A percentile compares a stretch with the other conserved stretches of the same genome.
These are phyloP conservation scores for Neoboletus magnificus DNA, from an alignment of 768 basidiomycete species.

Conservation along the genomic window DNA sequence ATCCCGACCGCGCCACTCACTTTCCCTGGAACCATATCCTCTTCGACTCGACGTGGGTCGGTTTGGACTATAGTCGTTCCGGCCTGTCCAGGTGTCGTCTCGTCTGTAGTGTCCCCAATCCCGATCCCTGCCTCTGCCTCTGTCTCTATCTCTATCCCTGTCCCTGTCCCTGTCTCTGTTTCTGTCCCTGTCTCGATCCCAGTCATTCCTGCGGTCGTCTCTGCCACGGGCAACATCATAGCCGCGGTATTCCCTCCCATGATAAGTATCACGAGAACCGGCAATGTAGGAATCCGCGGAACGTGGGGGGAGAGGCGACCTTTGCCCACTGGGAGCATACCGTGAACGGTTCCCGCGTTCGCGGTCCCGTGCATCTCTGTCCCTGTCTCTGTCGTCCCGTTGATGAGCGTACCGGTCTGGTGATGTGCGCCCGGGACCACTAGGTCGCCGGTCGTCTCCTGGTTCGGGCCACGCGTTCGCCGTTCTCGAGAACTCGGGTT, in stretches of 20 bases:
- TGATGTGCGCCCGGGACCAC: slow-evolving; percentile 16
- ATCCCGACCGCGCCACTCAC: slow-evolving; percentile 20
- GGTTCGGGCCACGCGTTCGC: slow-evolving; percentile 16
- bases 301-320: slow-evolving; percentile 16
- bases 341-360: slow-evolving; percentile 19
- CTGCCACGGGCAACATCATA: slow-evolving; percentile 19
- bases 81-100: slow-evolving; percentile 15
- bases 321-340: slow-evolving; percentile 11
- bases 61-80: slow-evolving; percentile 17
- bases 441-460: slow-evolving; percentile 22
- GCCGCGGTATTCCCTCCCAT: slow-evolving; percentile 18
- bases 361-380: slow-evolving; percentile 21
- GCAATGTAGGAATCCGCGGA: slow-evolving; percentile 15
- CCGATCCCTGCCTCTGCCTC: slow-evolving; percentile 11
- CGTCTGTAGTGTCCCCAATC: slow-evolving; percentile 21
- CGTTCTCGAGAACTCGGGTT: slow-evolving; percentile 30
- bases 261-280: slow-evolving; percentile 17
- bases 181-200: slow-evolving; percentile 18
- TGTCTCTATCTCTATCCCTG: slow-evolving; percentile 10
- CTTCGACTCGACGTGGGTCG: slow-evolving; percentile 11
- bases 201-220: slow-evolving; percentile 27
- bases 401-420: slow-evolving; percentile 25
- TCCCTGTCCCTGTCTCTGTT: slow-evolving; percentile 8
- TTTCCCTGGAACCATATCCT: slow-evolving; percentile 14
- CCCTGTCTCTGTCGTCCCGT: slow-evolving; percentile 25